phyloP scores from a whole-genome alignment of 2,329 filamentous ascomycete species.

The Drechslera avenae region DNA sequence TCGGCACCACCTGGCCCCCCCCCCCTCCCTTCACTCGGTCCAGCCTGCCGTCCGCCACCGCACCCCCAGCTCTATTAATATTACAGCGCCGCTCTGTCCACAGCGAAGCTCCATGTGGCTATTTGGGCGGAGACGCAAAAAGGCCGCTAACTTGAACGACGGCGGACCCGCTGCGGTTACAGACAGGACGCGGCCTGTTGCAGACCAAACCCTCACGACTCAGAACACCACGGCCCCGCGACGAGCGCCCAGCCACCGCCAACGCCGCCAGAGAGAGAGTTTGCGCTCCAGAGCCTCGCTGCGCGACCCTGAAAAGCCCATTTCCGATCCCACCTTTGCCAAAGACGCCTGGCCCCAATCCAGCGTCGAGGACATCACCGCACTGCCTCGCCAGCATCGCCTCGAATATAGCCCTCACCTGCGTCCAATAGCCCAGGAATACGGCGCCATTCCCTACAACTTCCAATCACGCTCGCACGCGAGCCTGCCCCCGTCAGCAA shows the following conservation, averaged over 20 bases:
- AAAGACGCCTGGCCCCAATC: constrained; percentile 22
- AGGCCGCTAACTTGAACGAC: constrained; percentile 60
- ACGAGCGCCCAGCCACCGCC: constrained; percentile 34
- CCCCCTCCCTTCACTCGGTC: constrained; percentile 26
- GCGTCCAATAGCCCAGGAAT: constrained; percentile 50
- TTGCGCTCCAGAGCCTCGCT: constrained; percentile 42
- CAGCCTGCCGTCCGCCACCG: constrained; percentile 11
- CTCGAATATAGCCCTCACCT: constrained; percentile 56
- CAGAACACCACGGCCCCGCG: constrained; percentile 34
- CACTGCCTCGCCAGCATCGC: constrained; percentile 49
- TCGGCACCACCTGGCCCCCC: constrained; percentile 26
- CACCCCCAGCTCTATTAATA: background rate
- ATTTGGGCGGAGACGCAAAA: constrained; percentile 75
- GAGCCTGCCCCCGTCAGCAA: constrained; percentile 40
- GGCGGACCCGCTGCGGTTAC: constrained; percentile 55
- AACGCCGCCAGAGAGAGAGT: constrained; percentile 37
- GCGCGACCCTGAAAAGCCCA: constrained; percentile 38
- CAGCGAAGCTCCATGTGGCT: constrained; percentile 70
- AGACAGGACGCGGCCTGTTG: constrained; percentile 52
- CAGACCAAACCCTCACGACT: constrained; percentile 25
- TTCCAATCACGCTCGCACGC: constrained; percentile 48
- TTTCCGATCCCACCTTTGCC: constrained; percentile 16
- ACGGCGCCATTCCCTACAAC: constrained; percentile 52
- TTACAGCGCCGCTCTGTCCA: constrained; percentile 9
- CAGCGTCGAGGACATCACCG: constrained; percentile 55